Base-by-base conservation (phyloP, 345 rosid genomes). In the rapeseed (Brassica napus) region DNA sequence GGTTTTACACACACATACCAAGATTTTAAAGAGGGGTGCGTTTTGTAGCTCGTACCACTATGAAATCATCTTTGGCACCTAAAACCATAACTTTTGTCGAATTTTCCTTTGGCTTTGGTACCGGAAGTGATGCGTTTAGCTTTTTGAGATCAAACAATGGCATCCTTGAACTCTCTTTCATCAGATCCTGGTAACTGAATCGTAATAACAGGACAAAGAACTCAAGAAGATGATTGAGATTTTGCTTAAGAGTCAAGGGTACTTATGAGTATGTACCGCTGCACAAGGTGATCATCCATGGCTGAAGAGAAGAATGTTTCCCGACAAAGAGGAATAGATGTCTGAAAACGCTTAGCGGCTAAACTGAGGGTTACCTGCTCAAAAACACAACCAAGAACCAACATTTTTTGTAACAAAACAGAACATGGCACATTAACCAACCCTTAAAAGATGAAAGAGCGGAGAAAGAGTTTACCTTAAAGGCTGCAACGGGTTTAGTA, bases 341-440 rank as follows among this genome's bases (percentile, higher is more conserved):
- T 91, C 76, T 92, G 98, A 79, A 92, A 94, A 78, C 87, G 91
- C 78, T 92, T 91, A 44, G 92, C 94, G 57, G 95, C 97, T 86
- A 94, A 87, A 86, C 98, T 92, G 23, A 84, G 87, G 4, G 97
- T 92, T 71, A 92, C 97, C 97, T 94, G 83, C 65, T 74, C 83
- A 69, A 64, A 49, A 69, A 66, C 69, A 74, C 34, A 79, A 28
- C 62, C 71, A 26, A 66, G 37, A 68, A 32, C 12, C 34, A 47
- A 62, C 59, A 18, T 35, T 11, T 34, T 2, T 1, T 68, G 8
- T 1, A 68, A 35, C 59, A 69, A 10, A 54, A 10, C n/a, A 60
- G 32, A 47, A 73, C 24, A 67, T 15, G 60, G 14, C 58, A 47
- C 11, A 32, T 21, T 11, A 14, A 15, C 66, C 71, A 63, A 63